Base-by-base conservation (phyloP, 2,329 filamentous ascomycete species). In the Nothomitra cinnamomea region DNA sequence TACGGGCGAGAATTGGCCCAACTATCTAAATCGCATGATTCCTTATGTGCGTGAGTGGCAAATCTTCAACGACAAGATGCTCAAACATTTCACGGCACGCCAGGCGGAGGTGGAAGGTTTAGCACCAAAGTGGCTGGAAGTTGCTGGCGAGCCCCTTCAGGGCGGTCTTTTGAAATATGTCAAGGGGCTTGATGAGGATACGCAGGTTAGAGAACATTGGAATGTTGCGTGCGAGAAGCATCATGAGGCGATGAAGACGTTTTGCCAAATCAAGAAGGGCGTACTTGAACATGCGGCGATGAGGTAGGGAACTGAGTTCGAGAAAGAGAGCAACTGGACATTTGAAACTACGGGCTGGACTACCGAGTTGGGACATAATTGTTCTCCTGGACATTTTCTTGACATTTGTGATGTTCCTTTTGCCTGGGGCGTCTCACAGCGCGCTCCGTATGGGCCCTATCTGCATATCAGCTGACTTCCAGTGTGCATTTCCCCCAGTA, bases 31-130 rank as follows among this genome's bases (percentile, higher is more conserved):
- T 0, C 67, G 70, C 19, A 78, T 82, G 70, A 67, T 68, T 12
- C 61, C 64, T 0, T 83, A 82, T 61, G 71, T 79, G 59, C 66
- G 66, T 35, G 71, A 74, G n/a, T 82, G 74, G 69, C 72, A 73
- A 57, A 60, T 60, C 1, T 82, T 77, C 61, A 76, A 77, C 58
- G 66, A 68, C 32, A 69, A 65, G 15, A 76, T 82, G 66, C 66
- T 79, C 8, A 64, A 66, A 2, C 75, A 81, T 57, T 80, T 82
- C 60, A 69, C 69, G 13, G 67, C 69, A 1, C 69, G 78, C 32
- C 72, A 76, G 57, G 68, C 70, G 12, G 69, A 70, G 17, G 66
- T 70, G 15, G 8, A 22, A 2, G 17, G 42, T 7, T 24, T 55
- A 6, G 21, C 50, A 22, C 49, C 53, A 1, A 25, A 22, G 7